These are phyloP conservation scores for Leavenworthia alabamica DNA, from an alignment of 345 rosid genomes.

Conservation along the genomic window DNA sequence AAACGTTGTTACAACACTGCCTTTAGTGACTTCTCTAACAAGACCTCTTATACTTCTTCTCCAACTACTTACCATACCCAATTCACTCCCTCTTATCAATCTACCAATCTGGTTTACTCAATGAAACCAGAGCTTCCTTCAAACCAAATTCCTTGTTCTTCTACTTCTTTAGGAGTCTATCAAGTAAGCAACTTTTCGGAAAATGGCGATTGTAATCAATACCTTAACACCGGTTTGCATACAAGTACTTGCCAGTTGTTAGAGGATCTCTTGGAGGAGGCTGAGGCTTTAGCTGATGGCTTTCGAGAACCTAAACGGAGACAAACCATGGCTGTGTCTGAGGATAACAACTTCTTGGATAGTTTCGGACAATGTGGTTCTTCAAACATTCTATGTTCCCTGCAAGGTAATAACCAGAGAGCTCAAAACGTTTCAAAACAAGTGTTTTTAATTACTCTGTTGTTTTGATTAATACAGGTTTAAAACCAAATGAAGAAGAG, in stretches of 20 bases:
- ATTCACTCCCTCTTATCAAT: constrained; percentile 26
- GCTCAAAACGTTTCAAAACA: too few relatives aligned
- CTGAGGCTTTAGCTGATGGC: constrained; percentile 33
- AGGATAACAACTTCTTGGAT: constrained; percentile 32
- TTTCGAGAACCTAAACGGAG: constrained; percentile 30
- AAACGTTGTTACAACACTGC: constrained; percentile 35
- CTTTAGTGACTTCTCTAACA: too few relatives aligned
- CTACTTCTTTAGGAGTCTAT: background rate
- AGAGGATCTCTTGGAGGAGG: constrained; percentile 56
- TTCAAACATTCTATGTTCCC: constrained; percentile 26
- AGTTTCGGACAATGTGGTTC: constrained; percentile 25
- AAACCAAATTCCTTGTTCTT: constrained; percentile 52
- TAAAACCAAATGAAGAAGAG: constrained; percentile 36
- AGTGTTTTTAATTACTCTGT: too few relatives aligned
- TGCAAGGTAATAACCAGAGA: constrained; percentile 31
- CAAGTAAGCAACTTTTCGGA: constrained; percentile 18
- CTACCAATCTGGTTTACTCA: constrained; percentile 21
- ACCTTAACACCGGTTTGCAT: background rate
- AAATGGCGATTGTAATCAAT: constrained; percentile 6
- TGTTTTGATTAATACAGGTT: constrained; percentile 30
- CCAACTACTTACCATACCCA: constrained; percentile 19
- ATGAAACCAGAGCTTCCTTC: constrained; percentile 69
- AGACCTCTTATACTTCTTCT: too few relatives aligned
- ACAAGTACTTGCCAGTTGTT: constrained; percentile 34
- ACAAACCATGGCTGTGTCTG: constrained; percentile 29